Evolutionary conservation across 208 protist genomes (phyloP), one percentile per base, ranked within the genome.

Genomic region (Naegleria lovaniensis): DNA sequence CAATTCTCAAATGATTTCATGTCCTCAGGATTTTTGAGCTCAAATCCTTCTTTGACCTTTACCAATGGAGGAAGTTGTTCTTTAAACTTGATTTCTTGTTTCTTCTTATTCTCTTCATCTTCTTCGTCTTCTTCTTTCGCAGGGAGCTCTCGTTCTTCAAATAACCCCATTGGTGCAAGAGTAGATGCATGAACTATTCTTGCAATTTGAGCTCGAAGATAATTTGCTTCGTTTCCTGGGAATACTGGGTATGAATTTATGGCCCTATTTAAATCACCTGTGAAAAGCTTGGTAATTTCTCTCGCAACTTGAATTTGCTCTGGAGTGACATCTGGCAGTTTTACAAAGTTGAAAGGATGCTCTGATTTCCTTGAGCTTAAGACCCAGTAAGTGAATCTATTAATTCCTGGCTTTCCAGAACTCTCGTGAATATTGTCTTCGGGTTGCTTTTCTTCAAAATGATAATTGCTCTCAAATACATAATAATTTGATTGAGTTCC

Each of bases 241-340:
- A 99, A 99, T 4, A 95, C 93, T 13, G 97, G 96, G 90, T 95
- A 97, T 76, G 92, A 92, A 7, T 95, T 91, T 25, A 98, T 96
- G 29, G 93, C 59, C 5, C 95, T 94, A 76, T 96, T 91, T 1
- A 99, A 93, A 91, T 97, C 91, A 41, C 97, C 97, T 9, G 96
- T 98, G 91, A 99, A 97, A 51, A 95, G 92, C 36, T 96, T 95
- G 85, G 95, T 96, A 85, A 98, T 97, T 43, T 92, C 87, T 90
- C 97, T 93, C 15, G 97, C 94, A 5, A 95, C 96, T 85, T 93
- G 94, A 91, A 99, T 97, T 92, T 98, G 96, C 92, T 97, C 93
- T n/a, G 97, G 97, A 7, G 96, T 97, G 9, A 98, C 97, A 92
- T 98, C 96, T 4, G 97, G 97, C 67, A 98, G 94, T 55, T 95